Percentiles rank a stretch among this genome's conserved stretches.
Conservation (phyloP, 441 rosid genomes). For the Flueggea neowawraea region DNA sequence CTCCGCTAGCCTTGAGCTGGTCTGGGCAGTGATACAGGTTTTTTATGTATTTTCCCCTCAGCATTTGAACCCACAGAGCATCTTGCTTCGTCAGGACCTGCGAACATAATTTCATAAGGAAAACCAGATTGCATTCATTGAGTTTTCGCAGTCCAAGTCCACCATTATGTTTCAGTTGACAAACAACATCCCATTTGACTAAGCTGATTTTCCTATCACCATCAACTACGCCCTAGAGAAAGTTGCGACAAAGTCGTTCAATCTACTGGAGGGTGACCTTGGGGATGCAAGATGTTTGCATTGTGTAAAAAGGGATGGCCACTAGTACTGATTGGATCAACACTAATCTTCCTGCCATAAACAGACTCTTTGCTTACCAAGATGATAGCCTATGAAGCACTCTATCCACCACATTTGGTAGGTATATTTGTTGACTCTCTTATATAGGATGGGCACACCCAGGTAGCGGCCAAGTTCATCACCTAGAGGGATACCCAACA, state of each 20-base stretch:
- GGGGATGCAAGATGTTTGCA: neutral
- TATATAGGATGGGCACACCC: neutral
- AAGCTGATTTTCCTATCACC: neutral
- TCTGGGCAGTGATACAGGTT: too few relatives aligned
- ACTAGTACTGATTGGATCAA: neutral
- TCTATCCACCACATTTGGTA: neutral
- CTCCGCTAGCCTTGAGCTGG: too few relatives aligned
- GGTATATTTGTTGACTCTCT: neutral
- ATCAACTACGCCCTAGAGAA: neutral
- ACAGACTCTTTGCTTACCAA: neutral
- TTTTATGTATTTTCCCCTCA: too few relatives aligned
- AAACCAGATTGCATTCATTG: too few relatives aligned
- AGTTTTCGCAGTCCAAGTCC: neutral
- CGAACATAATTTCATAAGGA: too few relatives aligned
- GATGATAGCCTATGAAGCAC: neutral
- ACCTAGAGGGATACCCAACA: too few relatives aligned
- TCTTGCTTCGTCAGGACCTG: too few relatives aligned
- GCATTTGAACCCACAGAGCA: too few relatives aligned
- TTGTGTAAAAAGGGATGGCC: too few relatives aligned
- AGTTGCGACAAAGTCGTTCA: neutral
- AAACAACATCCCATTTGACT: neutral
- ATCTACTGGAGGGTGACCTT: neutral
- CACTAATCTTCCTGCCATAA: neutral
- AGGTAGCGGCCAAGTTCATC: too few relatives aligned
- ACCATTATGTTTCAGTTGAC: neutral